Base-by-base conservation (phyloP, 2,329 filamentous ascomycete genomes). In the Gliomastix tumulicola region DNA sequence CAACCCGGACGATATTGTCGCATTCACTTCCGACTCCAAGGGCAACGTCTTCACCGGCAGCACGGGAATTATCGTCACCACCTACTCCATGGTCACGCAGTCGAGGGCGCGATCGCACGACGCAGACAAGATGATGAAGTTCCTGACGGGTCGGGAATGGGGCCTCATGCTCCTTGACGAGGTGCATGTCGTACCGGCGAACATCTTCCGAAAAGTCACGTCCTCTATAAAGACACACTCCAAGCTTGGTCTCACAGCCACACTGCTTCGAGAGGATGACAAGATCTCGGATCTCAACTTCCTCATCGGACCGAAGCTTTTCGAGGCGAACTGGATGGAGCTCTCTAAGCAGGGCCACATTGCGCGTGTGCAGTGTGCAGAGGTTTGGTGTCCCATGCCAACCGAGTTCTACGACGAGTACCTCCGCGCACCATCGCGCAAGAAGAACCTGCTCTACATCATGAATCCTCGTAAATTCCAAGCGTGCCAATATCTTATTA, bases 241-340 rank as follows among this genome's bases (percentile, higher is more conserved):
- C 10, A 98, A 98, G 60, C 76, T 98, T 7, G 92, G 92, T 7
- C 68, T 98, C 27, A 98, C 92, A 0, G 92, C 92, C 1, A 98
- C 92, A 0, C 68, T 98, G 10, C 77, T 98, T 13, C 79, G 92
- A 67, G 92, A 98, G 62, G 92, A 98, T 53, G 90, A 98, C 69
- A 97, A 97, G 66, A 98, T 98, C 55, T 87, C 86, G 19, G 89
- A 97, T 68, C 64, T 98, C 32, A 98, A 98, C 59, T 98, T 97
- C 55, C 66, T 98, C 40, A 97, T 98, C 51, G 92, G 92, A 0
- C 92, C 92, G 1, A 98, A 98, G 59, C 70, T 98, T 1, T 98
- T 95, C 55, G 92, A 98, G 61, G 92, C 92, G 20, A 98, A 98
- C 58, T 98, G 92, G 92, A 95, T 97, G 81, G 92, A 98, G 59